Evolutionary conservation across 305 asterid species (phyloP), one percentile per base, ranked within the genome.

Genomic region (Fraxinus paxiana): DNA sequence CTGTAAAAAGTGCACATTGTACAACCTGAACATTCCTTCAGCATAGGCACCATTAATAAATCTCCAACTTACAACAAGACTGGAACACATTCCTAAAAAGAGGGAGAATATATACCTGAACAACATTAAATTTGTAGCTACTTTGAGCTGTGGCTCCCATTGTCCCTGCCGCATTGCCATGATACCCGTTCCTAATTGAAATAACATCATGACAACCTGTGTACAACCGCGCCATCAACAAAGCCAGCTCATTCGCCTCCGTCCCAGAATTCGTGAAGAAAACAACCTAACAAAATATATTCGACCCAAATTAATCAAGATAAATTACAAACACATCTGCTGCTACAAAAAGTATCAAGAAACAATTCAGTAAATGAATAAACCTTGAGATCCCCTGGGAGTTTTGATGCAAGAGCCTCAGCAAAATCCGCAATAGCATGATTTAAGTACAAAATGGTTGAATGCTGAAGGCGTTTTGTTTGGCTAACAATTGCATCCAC

Each of bases 241-340:
- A 77, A 22, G 98, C 98, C 80, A 92, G 88, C 86, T 92, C 98
- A 65, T 94, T 94, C 2, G 97, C 98, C 88, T 94, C 97, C 0
- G 98, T 94, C 83, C 97, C 97, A 7, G 98, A 94, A 85, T 94
- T 94, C 2, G 97, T 94, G 81, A 94, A 91, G 89, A 90, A 94
- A 76, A 90, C 93, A 38, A 94, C 97, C 97, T 94, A 61, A 56
- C 28, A 63, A 75, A 41, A 63, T 70, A 76, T 22, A 71, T 24
- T 22, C 82, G 61, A 65, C 72, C 34, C 31, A 24, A 61, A 63
- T 46, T 24, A 63, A 63, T 63, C 34, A 63, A 63, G 72, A 63
- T 63, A 17, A 59, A 59, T 59, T 18, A 56, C 67, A n/a, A 59
- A 59, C 65, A 17, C 69, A 17, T 17, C 26, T 6, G 69, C 12